phyloP scores from a whole-genome alignment of 257 asterid species.

The Solanum paucissectum region DNA sequence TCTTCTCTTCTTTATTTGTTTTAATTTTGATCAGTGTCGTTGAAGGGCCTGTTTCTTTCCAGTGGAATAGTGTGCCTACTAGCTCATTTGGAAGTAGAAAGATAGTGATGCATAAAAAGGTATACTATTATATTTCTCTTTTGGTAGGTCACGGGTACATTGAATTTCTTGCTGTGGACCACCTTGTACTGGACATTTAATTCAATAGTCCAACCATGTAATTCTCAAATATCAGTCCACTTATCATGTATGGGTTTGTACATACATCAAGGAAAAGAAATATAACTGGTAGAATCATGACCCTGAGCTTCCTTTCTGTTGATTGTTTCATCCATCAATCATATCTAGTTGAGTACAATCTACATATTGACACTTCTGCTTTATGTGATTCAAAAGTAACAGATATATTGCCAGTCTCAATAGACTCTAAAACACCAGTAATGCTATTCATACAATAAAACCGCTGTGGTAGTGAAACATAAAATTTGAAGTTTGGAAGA shows the following conservation, averaged over 20 bases:
- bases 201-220: neutral
- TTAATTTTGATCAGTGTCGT: neutral
- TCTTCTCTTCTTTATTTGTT: neutral
- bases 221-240: neutral
- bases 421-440: neutral
- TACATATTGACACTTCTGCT: neutral
- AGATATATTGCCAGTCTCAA: neutral
- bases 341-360: neutral
- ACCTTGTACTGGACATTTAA: neutral
- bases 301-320: neutral
- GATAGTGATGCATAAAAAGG: neutral
- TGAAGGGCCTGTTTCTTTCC: neutral
- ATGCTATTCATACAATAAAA: neutral
- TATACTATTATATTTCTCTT: neutral
- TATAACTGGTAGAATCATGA: neutral
- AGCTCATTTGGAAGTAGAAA: neutral
- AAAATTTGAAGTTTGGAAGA: neutral
- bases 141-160: neutral
- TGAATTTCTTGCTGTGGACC: neutral
- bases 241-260: neutral
- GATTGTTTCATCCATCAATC: neutral
- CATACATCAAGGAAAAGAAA: neutral
- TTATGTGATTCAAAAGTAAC: neutral
- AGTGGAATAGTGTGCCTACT: neutral
- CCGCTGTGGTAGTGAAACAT: neutral